These are phyloP conservation scores for Knufia fluminis DNA, from an alignment of 2,329 filamentous ascomycete genomes.

Conservation along the genomic window DNA sequence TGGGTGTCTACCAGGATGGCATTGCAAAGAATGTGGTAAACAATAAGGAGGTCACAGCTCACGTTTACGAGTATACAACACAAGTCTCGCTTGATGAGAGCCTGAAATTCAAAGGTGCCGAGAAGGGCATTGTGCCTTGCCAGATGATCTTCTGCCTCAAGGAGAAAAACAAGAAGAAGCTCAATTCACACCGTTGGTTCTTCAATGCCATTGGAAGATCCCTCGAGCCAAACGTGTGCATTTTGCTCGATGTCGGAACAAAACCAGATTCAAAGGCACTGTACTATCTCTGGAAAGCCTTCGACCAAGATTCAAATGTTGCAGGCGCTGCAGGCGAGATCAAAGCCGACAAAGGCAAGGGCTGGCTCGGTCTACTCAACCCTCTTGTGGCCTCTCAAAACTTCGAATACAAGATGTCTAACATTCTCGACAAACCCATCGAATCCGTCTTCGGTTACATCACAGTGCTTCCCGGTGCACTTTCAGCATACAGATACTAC, in stretches of 20 bases:
- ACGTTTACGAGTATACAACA: constrained; percentile 98
- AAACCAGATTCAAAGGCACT: constrained; percentile 79
- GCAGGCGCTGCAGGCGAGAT: constrained; percentile 96
- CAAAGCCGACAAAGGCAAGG: constrained; percentile 87
- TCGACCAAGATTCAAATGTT: constrained; percentile 94
- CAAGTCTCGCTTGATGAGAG: constrained; percentile 94
- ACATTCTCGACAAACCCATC: constrained; percentile 93
- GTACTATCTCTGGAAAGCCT: constrained; percentile 99
- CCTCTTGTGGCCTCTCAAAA: constrained; percentile 95
- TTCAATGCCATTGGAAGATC: constrained; percentile 95
- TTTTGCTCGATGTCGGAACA: constrained; percentile 91
- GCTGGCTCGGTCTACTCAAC: constrained; percentile 75
- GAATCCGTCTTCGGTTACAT: constrained; percentile 98
- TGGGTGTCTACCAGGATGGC: constrained; percentile 96
- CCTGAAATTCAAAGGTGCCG: constrained; percentile 96
- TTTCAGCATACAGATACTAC: constrained; percentile 92
- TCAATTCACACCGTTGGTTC: constrained; percentile 98
- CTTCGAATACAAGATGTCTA: constrained; percentile 99
- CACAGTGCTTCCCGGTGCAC: constrained; percentile 85
- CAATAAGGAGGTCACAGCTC: constrained; percentile 84
- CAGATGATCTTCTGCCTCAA: constrained; percentile 99
- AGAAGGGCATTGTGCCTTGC: constrained; percentile 96
- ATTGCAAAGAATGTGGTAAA: constrained; percentile 99
- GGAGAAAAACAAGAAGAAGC: constrained; percentile 93
- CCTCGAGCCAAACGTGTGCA: constrained; percentile 91